Evolutionary conservation across 352 stramenopile species (phyloP), one percentile per base, ranked within the genome.

Genomic region (Phytophthora sp.): DNA sequence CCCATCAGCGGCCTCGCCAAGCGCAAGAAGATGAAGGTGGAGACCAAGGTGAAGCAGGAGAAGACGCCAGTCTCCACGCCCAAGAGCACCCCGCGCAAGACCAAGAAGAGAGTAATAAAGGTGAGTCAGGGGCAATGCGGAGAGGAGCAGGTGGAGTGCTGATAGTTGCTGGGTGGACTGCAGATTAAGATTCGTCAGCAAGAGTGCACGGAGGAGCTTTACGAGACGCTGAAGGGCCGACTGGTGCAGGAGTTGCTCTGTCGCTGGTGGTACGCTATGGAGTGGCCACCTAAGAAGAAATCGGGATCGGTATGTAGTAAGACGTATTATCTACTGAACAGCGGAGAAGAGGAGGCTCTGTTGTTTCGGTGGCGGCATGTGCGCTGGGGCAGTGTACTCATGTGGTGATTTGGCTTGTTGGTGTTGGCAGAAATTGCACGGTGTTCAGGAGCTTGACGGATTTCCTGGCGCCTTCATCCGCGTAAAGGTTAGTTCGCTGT

Each of bases 141-240:
- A 1, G 15, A 18, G 10, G 4, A 21, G 24, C 1, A 5, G 5
- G 32, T 28, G 23, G 43, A 58, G 11, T 18, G 34, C 1, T 44
- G 49, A 9, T 8, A n/a, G n/a, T n/a, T n/a, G 23, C 43, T 57
- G 12, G 13, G 5, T 54, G 27, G n/a, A n/a, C 8, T 31, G 15
- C 31, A 87, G 76, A 92, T 94, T 72, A 90, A 88, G 55, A 91
- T 88, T 54, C 89, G 90, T 38, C 87, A 95, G 62, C 84, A 95
- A 50, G 87, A 92, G 59, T 91, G 79, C 61, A 89, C 87, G 21
- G 87, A 95, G 54, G 72, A 91, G 45, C 69, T 95, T 18, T 95
- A 95, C 49, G 62, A 88, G 43, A 82, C 87, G 44, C 69, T 92
- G 15, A 95, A 95, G 66, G 87, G 87, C 0, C 72, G 70, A 39